phyloP scores from a whole-genome alignment of 139 green algal species.

The Asterochloris erici region DNA sequence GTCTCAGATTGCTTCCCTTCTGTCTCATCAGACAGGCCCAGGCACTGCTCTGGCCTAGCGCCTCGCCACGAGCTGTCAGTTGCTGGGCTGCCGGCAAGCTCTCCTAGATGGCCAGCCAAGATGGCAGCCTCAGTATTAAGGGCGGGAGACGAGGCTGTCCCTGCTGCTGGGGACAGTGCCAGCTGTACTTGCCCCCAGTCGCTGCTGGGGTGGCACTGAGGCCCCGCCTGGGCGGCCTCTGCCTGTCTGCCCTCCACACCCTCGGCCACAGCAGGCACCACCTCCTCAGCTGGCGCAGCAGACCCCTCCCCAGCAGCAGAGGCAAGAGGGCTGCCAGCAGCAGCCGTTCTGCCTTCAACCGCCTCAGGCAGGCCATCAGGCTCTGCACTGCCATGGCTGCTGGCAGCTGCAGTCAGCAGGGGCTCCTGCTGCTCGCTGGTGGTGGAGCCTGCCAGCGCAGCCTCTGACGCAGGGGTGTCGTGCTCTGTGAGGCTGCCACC shows the following conservation, averaged over 20 bases:
- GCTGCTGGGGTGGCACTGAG: neutral
- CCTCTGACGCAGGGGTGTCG: no score
- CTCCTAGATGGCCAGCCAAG: neutral
- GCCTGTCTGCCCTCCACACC: neutral
- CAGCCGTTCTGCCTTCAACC: neutral
- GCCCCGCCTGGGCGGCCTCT: no score
- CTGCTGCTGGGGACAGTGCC: no score
- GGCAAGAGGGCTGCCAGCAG: neutral
- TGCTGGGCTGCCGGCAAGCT: neutral
- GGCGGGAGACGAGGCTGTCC: no score
- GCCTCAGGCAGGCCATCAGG: neutral
- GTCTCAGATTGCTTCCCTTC: no score
- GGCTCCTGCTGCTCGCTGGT: no score
- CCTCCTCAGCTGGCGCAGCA: neutral
- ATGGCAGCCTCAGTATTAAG: no score
- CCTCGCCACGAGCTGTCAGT: neutral
- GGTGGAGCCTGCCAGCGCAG: no score
- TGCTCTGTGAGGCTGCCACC: no score
- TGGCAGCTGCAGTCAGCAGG: neutral
- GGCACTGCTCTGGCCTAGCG: neutral
- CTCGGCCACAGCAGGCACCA: no score
- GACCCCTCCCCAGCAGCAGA: neutral
- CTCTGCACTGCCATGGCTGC: neutral
- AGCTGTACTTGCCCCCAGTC: neutral
- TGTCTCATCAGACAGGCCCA: neutral